Evolutionary conservation across 164 flowering plant genomes (phyloP).

Genomic region (Tetracentron sinense): DNA sequence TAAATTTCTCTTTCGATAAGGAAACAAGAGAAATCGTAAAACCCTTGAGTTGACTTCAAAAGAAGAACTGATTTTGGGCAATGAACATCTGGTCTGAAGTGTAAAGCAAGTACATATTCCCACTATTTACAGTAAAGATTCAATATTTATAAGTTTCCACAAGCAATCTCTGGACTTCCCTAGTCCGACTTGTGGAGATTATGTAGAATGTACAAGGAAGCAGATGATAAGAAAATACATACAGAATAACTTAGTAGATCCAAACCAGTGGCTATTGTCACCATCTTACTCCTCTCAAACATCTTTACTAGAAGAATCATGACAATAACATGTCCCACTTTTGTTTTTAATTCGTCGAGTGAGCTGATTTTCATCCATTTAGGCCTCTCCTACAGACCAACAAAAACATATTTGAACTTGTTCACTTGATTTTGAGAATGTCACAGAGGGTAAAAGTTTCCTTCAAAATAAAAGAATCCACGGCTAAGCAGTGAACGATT

Average conservation of each 20-base stretch:
- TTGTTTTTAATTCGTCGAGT: conserved; percentile 89
- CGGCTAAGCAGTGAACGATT: no score
- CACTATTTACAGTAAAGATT: not conserved
- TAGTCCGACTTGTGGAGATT: conserved; percentile 64
- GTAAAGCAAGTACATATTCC: no score
- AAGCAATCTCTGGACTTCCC: not conserved
- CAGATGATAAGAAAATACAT: conserved; percentile 93
- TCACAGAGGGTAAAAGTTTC: no score
- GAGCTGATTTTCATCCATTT: conserved; percentile 96
- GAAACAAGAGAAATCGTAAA: no score
- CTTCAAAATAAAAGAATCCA: no score
- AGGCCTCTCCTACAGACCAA: conserved; percentile 69
- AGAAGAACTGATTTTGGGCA: no score
- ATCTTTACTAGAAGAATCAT: conserved; percentile 97
- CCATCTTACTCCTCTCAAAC: conserved; percentile 99
- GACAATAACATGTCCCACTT: conserved; percentile 96
- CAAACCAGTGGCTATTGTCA: conserved; percentile 69
- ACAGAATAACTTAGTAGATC: conserved; percentile 84
- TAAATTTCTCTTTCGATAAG: no score
- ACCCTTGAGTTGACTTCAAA: no score
- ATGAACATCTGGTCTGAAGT: not conserved
- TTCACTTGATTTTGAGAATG: no score
- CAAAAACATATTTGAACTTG: not conserved
- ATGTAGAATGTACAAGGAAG: conserved; percentile 88
- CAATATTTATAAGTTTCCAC: no score